A percentile compares a stretch with the other conserved stretches of the same genome.
Evolutionary conservation across 257 asterid genomes (phyloP).

Genomic region (Primulina tabacum): DNA sequence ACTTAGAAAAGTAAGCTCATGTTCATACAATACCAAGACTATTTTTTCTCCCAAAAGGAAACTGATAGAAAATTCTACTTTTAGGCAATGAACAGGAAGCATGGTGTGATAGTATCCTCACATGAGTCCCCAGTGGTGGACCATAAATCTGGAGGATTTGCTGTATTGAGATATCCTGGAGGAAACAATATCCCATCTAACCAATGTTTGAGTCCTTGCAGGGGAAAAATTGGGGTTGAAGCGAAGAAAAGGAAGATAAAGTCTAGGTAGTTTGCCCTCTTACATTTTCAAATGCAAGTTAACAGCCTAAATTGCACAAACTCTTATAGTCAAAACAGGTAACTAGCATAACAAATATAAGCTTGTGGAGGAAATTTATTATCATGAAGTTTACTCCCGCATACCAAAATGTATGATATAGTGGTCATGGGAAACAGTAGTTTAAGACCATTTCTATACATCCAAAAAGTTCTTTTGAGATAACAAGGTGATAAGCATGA

Average conservation of each 20-base stretch:
- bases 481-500: background rate
- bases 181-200: background rate
- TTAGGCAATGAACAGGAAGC: background rate
- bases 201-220: background rate
- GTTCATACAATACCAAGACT: background rate
- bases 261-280: no score
- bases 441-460: background rate
- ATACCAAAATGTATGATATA: background rate
- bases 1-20: background rate
- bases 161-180: background rate
- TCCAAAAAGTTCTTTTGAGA: background rate
- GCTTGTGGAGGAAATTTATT: background rate
- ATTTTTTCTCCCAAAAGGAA: background rate
- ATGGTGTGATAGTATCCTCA: background rate
- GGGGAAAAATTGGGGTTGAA: background rate
- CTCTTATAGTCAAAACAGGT: background rate
- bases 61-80: no score
- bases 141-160: background rate
- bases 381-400: background rate
- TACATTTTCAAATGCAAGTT: background rate
- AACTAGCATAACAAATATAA: background rate
- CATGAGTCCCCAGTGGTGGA: background rate
- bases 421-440: no score
- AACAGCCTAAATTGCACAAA: background rate
- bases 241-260: background rate